These are phyloP conservation scores for Alternaria brassicae DNA, from an alignment of 2,329 filamentous ascomycete species.

Conservation along the genomic window DNA sequence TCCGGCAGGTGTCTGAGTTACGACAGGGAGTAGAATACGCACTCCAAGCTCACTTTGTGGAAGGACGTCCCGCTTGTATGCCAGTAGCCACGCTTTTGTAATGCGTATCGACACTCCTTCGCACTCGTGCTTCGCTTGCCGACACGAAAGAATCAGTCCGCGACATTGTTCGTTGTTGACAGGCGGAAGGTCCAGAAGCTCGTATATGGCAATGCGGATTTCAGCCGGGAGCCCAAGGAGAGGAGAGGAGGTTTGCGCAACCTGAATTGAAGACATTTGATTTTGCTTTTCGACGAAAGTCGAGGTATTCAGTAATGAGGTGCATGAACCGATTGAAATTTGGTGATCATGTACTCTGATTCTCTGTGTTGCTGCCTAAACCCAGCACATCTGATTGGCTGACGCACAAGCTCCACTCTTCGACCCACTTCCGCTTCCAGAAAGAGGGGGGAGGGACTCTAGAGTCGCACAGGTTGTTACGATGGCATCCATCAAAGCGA, in stretches of 20 bases:
- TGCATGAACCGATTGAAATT: background rate
- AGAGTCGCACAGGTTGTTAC: background rate
- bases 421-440: background rate
- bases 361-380: background rate
- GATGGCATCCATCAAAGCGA: background rate
- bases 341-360: background rate
- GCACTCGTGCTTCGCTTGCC: background rate
- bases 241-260: background rate
- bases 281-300: background rate
- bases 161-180: background rate
- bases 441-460: background rate
- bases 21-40: background rate
- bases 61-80: background rate
- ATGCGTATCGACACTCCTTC: background rate
- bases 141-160: slow-evolving; percentile 1
- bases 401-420: background rate
- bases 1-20: background rate
- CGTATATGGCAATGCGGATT: slow-evolving; percentile 2
- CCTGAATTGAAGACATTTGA: background rate
- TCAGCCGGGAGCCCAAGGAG: background rate
- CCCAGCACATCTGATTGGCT: background rate
- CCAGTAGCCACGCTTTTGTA: background rate
- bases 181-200: slow-evolving; percentile 1
- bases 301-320: background rate
- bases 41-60: background rate